A percentile compares a stretch with the other conserved stretches of the same genome.
These are phyloP conservation scores for Schizopora paradoxa DNA, from an alignment of 1,284 basidiomycete genomes.

Conservation along the genomic window DNA sequence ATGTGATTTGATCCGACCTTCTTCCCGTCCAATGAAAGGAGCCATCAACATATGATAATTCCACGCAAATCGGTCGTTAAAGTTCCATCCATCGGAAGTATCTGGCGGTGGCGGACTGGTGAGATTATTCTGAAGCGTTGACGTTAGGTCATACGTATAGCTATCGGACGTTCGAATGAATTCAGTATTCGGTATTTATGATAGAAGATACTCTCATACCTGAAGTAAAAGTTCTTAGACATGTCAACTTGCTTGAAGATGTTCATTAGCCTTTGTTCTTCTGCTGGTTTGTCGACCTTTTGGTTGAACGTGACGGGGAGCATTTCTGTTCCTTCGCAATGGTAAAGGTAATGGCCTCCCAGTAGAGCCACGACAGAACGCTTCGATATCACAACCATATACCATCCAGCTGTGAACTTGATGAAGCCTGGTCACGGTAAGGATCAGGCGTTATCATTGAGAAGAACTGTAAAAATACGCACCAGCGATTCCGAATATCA, in stretches of 20 bases:
- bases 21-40: conserved; percentile 42
- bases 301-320: conserved; percentile 69
- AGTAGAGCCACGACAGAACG: conserved; percentile 90
- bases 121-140: conserved; percentile 92
- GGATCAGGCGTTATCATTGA: not conserved
- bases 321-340: conserved; percentile 91
- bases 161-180: conserved; percentile 36
- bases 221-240: conserved; percentile 99
- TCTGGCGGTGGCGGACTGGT: conserved; percentile 40
- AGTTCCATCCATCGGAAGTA: conserved; percentile 48
- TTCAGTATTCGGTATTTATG: not conserved
- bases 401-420: conserved; percentile 87
- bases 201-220: conserved; percentile 53
- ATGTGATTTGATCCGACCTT: conserved; percentile 51
- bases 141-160: conserved; percentile 96
- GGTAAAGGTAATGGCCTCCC: conserved; percentile 96
- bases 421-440: conserved; percentile 65
- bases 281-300: conserved; percentile 75
- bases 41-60: conserved; percentile 87
- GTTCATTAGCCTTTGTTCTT: conserved; percentile 82
- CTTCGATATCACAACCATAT: conserved; percentile 86
- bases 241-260: conserved; percentile 98
- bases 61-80: conserved; percentile 94
- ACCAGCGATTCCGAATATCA: conserved; percentile 80
- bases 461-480: conserved; percentile 23